Evolutionary conservation across 2,329 filamentous ascomycete genomes (phyloP).

Genomic region (Stachybotrys chartarum): DNA sequence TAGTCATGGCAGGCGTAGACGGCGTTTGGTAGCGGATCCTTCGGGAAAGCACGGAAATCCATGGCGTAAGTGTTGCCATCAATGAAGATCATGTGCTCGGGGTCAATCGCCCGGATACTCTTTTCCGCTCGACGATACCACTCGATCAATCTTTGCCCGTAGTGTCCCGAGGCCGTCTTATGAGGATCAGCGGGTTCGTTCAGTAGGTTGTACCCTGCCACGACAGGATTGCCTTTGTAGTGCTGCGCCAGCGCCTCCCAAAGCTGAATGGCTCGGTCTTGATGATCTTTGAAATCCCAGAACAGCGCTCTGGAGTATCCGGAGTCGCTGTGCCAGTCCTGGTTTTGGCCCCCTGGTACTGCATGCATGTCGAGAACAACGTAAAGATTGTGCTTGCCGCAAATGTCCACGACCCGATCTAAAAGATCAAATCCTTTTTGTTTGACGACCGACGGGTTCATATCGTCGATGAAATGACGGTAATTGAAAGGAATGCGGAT

Average conservation of each 20-base stretch:
- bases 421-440: slow-evolving; percentile 39
- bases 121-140: slow-evolving; percentile 34
- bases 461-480: slow-evolving; percentile 46
- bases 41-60: slow-evolving; percentile 37
- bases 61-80: slow-evolving; percentile 49
- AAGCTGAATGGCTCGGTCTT: slow-evolving; percentile 35
- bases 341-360: slow-evolving; percentile 37
- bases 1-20: slow-evolving; percentile 51
- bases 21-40: slow-evolving; percentile 32
- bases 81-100: slow-evolving; percentile 41
- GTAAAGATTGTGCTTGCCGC: slow-evolving; percentile 32
- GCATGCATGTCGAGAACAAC: slow-evolving; percentile 38
- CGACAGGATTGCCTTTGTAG: slow-evolving; percentile 32
- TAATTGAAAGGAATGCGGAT: slow-evolving; percentile 56
- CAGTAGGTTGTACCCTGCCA: slow-evolving; percentile 32
- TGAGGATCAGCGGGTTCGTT: slow-evolving; percentile 23
- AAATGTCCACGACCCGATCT: slow-evolving; percentile 40
- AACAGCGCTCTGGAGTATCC: slow-evolving; percentile 31
- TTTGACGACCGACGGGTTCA: slow-evolving; percentile 40
- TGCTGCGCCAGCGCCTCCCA: slow-evolving; percentile 34
- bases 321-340: slow-evolving; percentile 38
- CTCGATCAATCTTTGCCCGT: slow-evolving; percentile 22
- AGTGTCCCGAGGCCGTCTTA: slow-evolving; percentile 13
- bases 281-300: slow-evolving; percentile 39
- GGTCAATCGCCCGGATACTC: slow-evolving; percentile 31